Evolutionary conservation across 2,329 filamentous ascomycete genomes (phyloP).

Genomic region (Diaporthe citrichinensis): DNA sequence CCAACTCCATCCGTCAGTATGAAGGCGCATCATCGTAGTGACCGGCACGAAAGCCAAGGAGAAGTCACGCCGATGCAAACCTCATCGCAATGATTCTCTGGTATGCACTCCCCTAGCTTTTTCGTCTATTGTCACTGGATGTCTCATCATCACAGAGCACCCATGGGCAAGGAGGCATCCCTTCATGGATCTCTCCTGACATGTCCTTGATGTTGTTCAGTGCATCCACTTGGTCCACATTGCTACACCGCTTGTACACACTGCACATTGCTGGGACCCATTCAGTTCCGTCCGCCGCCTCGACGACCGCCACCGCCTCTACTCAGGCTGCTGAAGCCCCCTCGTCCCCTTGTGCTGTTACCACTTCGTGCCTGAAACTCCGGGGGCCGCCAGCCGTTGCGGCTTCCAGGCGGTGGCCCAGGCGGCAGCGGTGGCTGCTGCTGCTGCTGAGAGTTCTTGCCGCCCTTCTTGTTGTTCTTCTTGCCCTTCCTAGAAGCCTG

Average conservation of each 20-base stretch:
- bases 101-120: too few relatives aligned
- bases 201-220: background rate
- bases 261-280: background rate
- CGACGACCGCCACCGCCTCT: slow-evolving; percentile 33
- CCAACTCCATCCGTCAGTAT: background rate
- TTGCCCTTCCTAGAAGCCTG: slow-evolving; percentile 36
- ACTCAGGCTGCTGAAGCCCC: slow-evolving; percentile 37
- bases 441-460: slow-evolving; percentile 22
- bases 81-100: background rate
- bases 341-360: slow-evolving; percentile 30
- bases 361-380: slow-evolving; percentile 29
- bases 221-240: background rate
- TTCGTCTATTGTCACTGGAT: background rate
- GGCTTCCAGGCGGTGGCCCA: background rate
- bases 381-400: slow-evolving; percentile 18
- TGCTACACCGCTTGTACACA: background rate
- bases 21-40: background rate
- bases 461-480: slow-evolving; percentile 21
- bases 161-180: background rate
- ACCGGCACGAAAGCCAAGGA: background rate
- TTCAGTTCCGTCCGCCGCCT: slow-evolving; percentile 18
- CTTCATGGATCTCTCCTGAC: background rate
- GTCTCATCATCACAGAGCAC: background rate
- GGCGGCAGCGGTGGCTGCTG: slow-evolving; percentile 32
- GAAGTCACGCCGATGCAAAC: background rate